Conservation (phyloP, 164 flowering plant species). For the Vitis cinerea region DNA sequence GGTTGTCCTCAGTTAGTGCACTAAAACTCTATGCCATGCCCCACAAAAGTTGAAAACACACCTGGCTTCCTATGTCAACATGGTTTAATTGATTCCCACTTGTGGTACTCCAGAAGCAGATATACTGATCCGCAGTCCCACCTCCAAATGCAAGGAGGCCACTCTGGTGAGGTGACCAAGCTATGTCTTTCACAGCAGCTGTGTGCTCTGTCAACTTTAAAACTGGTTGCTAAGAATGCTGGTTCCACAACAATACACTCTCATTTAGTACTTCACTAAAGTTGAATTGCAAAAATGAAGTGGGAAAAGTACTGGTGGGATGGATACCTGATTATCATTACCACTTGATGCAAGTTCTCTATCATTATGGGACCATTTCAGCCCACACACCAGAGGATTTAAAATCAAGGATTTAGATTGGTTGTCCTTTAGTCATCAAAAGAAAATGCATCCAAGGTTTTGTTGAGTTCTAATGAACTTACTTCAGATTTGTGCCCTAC, state of each 20-base stretch:
- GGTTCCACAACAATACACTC: constrained; percentile 82
- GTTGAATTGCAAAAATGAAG: too few species aligned
- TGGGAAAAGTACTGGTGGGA: not conserved
- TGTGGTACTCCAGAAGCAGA: constrained; percentile 96
- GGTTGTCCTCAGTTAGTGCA: too few species aligned
- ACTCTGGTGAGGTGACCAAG: constrained; percentile 98
- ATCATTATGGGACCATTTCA: constrained; percentile 99
- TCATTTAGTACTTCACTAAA: too few species aligned
- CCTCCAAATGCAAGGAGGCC: constrained; percentile 96
- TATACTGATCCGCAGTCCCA: constrained; percentile 95
- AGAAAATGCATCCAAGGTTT: constrained; percentile 12
- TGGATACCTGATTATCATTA: constrained; percentile 91
- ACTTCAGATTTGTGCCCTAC: constrained; percentile 14
- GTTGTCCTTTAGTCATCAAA: not conserved
- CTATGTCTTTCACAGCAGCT: constrained; percentile 95
- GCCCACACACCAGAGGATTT: constrained; percentile 76
- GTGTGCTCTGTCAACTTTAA: constrained; percentile 81
- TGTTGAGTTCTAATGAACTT: too few species aligned
- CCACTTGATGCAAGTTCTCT: constrained; percentile 99
- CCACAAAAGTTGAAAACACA: constrained; percentile 4
- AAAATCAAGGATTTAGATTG: not conserved
- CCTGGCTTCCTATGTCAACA: constrained; percentile 97
- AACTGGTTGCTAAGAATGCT: constrained; percentile 77
- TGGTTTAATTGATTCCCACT: constrained; percentile 76
- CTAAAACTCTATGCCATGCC: not conserved